Evolutionary conservation across 352 stramenopile species (phyloP), one percentile per base, ranked within the genome.

Genomic region (Pythium myriotylum): DNA sequence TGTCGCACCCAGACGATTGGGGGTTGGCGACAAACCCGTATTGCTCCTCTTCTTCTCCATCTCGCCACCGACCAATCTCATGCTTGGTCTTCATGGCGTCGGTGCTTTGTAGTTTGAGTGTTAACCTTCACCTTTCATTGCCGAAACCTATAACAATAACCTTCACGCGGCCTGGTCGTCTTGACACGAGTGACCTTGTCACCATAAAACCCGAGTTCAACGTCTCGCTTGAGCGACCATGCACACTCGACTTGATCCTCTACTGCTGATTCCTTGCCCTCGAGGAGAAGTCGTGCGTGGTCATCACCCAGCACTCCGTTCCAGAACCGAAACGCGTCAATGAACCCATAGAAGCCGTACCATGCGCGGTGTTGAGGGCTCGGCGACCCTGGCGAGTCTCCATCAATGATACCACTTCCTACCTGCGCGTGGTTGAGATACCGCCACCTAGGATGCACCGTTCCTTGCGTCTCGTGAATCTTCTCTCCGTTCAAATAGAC

Each of bases 221-320:
- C 23, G 5, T 58, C 37, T 23, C 39, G 51, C 51, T 57, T 57
- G 20, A 58, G 4, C 14, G 51, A 58, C 51, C 51, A 58, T 16
- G 29, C 12, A n/a, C 51, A 58, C 2, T 10, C 9, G 0, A 8
- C 1, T 17, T 17, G 20, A 9, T 48, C 51, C 13, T 49, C 2
- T 8, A 58, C 51, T 1, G 13, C 9, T 2, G 32, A 20, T 16
- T 58, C 51, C n/a, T 58, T 20, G 17, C 39, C 51, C 4, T 27
- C 14, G 23, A 41, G 14, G 16, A 58, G 37, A 37, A 27, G 51
- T 24, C n/a, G 19, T 9, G 29, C 37, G 6, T 58, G 20, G 3
- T 47, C 50, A 1, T 14, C 33, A 5, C 19, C 24, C 19, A 57
- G 4, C 3, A 24, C 50, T 7, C 35, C 35, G 50, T 29, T 47